Evolutionary conservation across 2,329 filamentous ascomycete genomes (phyloP).

Genomic region (Didymella segeticola): DNA sequence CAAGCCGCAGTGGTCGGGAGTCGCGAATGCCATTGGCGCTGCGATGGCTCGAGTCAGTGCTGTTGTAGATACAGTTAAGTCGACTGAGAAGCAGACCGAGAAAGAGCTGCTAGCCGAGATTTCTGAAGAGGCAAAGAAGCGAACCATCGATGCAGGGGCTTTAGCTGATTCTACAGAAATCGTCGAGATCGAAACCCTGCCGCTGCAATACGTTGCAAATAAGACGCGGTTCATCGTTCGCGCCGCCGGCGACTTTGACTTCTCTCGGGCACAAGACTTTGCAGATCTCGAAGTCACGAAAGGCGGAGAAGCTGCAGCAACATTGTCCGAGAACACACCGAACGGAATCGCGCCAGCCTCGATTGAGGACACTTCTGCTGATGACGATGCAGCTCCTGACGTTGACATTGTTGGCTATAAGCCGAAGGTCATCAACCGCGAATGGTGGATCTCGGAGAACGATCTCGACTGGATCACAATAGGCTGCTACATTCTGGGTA

Average conservation of each 20-base stretch:
- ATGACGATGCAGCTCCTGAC: slow-evolving; percentile 26
- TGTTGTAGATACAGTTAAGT: slow-evolving; percentile 51
- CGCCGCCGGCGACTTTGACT: slow-evolving; percentile 61
- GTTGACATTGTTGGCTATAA: slow-evolving; percentile 47
- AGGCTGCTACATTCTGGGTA: slow-evolving; percentile 58
- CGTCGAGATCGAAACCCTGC: slow-evolving; percentile 56
- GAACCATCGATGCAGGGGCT: slow-evolving; percentile 49
- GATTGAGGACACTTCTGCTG: slow-evolving; percentile 20
- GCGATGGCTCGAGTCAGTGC: slow-evolving; percentile 66
- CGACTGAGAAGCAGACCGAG: slow-evolving; percentile 43
- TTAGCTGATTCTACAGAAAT: slow-evolving; percentile 39
- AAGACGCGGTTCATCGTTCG: slow-evolving; percentile 59
- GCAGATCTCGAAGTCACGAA: slow-evolving; percentile 31
- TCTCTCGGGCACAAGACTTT: slow-evolving; percentile 39
- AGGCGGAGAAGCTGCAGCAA: slow-evolving; percentile 22
- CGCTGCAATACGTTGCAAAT: slow-evolving; percentile 63
- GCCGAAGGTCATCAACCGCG: slow-evolving; percentile 47
- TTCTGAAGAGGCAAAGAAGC: slow-evolving; percentile 47
- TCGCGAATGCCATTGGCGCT: slow-evolving; percentile 71
- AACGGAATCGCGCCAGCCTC: slow-evolving; percentile 21
- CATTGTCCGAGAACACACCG: slow-evolving; percentile 6
- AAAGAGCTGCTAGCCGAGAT: slow-evolving; percentile 48
- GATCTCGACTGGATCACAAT: slow-evolving; percentile 56
- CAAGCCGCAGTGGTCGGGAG: slow-evolving; percentile 63
- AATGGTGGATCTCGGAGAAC: slow-evolving; percentile 56